These are phyloP conservation scores for Orbilia brochopaga DNA, from an alignment of 2,329 filamentous ascomycete genomes.

Conservation along the genomic window DNA sequence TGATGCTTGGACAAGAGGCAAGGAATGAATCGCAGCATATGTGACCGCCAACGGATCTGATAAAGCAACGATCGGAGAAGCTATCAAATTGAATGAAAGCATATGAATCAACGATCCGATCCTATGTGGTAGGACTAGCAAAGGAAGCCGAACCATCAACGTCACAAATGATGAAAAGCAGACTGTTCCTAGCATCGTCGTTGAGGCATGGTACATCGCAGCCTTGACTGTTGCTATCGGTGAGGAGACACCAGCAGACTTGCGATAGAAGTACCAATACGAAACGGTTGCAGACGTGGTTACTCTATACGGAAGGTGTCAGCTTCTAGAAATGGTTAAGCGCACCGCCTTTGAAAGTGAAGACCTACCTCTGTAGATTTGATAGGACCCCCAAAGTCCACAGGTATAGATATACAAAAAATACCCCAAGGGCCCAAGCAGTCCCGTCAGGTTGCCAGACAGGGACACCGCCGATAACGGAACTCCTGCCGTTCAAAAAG, in stretches of 20 bases:
- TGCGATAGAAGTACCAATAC: conserved; percentile 98
- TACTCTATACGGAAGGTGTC: conserved; percentile 61
- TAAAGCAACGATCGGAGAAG: conserved; percentile 80
- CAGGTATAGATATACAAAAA: conserved; percentile 91
- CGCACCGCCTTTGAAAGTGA: background rate
- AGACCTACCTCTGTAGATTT: conserved; percentile 70
- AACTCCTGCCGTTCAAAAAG: conserved; percentile 88
- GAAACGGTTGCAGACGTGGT: conserved; percentile 94
- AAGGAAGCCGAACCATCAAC: conserved; percentile 79
- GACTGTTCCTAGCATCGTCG: conserved; percentile 89
- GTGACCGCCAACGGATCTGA: conserved; percentile 92
- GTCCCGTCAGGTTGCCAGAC: conserved; percentile 66
- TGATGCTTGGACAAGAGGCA: conserved; percentile 77
- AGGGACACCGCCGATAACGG: conserved; percentile 58
- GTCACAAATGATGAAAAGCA: conserved; percentile 84
- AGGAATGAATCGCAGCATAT: conserved; percentile 90
- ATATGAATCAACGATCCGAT: conserved; percentile 69
- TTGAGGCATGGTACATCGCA: conserved; percentile 78
- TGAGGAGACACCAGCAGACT: conserved; percentile 76
- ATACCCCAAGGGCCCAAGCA: conserved; percentile 93
- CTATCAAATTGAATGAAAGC: conserved; percentile 75
- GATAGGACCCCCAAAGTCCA: conserved; percentile 90
- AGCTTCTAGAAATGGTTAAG: background rate
- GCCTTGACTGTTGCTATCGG: conserved; percentile 82
- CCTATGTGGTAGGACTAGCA: conserved; percentile 80